Percentiles rank a stretch among this genome's conserved stretches.
phyloP scores from a whole-genome alignment of 2,329 filamentous ascomycete genomes.

The Sporothrix schenckii region DNA sequence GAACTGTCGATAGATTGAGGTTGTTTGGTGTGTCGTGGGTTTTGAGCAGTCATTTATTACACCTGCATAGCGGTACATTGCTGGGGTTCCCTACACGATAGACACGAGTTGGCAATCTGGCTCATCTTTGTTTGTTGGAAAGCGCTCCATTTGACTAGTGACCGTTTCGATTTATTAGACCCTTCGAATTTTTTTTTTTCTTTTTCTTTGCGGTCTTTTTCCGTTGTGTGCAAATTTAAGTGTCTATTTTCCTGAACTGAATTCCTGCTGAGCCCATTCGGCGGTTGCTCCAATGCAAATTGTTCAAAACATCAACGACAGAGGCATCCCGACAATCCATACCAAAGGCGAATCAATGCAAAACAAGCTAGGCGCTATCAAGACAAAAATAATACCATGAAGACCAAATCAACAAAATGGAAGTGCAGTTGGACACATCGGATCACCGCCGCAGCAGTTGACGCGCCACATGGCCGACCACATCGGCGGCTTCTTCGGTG shows the following conservation, averaged over 20 bases:
- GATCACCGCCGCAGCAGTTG: background rate
- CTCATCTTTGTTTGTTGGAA: background rate
- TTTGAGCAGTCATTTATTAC: background rate
- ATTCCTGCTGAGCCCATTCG: background rate
- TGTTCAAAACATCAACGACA: background rate
- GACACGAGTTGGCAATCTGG: background rate
- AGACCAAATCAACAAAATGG: background rate
- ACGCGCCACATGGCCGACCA: conserved; percentile 12
- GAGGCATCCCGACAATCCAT: background rate
- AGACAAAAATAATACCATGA: background rate
- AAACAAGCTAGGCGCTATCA: background rate
- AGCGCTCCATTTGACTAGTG: background rate
- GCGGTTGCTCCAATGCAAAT: conserved; percentile 8
- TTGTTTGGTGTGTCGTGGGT: background rate
- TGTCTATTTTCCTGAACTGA: background rate
- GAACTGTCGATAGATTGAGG: conserved; percentile 39
- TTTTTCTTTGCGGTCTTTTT: too few relatives aligned
- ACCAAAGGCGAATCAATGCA: background rate
- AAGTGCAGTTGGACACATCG: background rate
- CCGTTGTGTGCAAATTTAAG: background rate
- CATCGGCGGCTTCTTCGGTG: conserved; percentile 14
- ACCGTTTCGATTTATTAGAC: background rate
- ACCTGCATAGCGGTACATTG: conserved; percentile 19
- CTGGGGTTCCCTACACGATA: background rate
- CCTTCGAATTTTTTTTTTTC: background rate